phyloP scores from a whole-genome alignment of 805 yeast species.

The Ascoidea tarda region DNA sequence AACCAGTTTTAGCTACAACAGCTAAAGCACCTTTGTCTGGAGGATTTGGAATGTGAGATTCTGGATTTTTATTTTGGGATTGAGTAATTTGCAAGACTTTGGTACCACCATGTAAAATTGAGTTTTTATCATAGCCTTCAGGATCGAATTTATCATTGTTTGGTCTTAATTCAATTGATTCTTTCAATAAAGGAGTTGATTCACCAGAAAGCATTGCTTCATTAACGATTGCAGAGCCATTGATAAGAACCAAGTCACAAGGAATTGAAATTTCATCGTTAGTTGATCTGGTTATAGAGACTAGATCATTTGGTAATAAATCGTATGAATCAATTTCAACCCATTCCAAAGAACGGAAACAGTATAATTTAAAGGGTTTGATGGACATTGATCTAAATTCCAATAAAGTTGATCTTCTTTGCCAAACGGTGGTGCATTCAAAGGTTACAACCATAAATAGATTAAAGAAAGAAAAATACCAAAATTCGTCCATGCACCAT shows the following conservation, averaged over 20 bases:
- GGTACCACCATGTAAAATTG: conserved; percentile 90
- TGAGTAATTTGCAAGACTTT: conserved; percentile 83
- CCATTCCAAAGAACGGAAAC: conserved; percentile 64
- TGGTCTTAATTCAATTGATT: conserved; percentile 78
- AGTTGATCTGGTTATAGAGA: conserved; percentile 67
- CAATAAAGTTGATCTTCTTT: conserved; percentile 85
- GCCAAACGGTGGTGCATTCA: conserved; percentile 90
- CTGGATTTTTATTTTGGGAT: conserved; percentile 26
- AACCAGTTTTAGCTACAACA: conserved; percentile 85
- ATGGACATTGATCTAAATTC: conserved; percentile 97
- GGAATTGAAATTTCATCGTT: conserved; percentile 87
- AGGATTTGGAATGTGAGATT: conserved; percentile 34
- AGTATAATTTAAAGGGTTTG: conserved; percentile 74
- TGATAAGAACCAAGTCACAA: conserved; percentile 76
- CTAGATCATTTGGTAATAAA: conserved; percentile 83
- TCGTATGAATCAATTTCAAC: conserved; percentile 50
- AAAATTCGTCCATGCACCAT: conserved; percentile 93
- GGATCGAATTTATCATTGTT: conserved; percentile 48
- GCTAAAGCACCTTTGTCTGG: conserved; percentile 94
- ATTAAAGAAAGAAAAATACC: conserved; percentile 90
- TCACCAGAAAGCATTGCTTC: conserved; percentile 99
- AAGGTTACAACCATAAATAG: conserved; percentile 85
- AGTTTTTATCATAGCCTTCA: conserved; percentile 79
- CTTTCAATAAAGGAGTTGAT: conserved; percentile 92
- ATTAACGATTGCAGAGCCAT: conserved; percentile 89